Evolutionary conservation across 192 early-diverging fungal genomes (phyloP).

Genomic region (Backusella psychrophila): DNA sequence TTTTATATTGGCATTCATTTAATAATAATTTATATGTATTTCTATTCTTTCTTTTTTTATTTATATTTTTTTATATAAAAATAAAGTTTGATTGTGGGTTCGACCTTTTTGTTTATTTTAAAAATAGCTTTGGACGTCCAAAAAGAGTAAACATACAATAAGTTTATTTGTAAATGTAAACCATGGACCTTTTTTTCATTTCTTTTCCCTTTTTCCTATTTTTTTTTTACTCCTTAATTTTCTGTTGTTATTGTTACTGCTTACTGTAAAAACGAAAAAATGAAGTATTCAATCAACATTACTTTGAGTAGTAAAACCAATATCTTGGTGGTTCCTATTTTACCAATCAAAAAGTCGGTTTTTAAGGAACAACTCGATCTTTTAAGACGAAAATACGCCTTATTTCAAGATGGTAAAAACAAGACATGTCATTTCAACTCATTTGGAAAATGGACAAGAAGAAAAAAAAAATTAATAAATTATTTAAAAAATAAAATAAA

Average conservation of each 20-base stretch:
- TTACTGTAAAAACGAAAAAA: neutral
- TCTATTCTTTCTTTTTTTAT: neutral
- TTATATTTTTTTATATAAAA: neutral
- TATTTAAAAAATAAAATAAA: neutral
- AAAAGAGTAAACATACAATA: neutral
- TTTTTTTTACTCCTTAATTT: neutral
- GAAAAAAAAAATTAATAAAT: neutral
- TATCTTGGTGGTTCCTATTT: constrained; percentile 69
- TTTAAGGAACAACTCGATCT: constrained; percentile 65
- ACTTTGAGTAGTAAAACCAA: constrained; percentile 52
- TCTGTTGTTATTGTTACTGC: too few species aligned
- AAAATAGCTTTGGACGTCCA: neutral
- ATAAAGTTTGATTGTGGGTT: neutral
- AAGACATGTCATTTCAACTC: constrained; percentile 38
- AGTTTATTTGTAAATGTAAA: neutral
- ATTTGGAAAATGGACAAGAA: constrained; percentile 15
- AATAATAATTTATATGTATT: constrained; percentile 1
- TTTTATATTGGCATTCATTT: neutral
- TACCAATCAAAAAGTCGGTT: constrained; percentile 53
- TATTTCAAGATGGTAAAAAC: constrained; percentile 59
- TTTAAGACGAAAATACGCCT: constrained; percentile 53
- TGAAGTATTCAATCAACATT: constrained; percentile 45
- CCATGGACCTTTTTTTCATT: too few species aligned
- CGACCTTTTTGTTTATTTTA: neutral
- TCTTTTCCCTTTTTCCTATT: neutral